Percentiles rank a stretch among this genome's conserved stretches.
Evolutionary conservation across 2,329 filamentous ascomycete species (phyloP).

Genomic region (Neurospora sp.): DNA sequence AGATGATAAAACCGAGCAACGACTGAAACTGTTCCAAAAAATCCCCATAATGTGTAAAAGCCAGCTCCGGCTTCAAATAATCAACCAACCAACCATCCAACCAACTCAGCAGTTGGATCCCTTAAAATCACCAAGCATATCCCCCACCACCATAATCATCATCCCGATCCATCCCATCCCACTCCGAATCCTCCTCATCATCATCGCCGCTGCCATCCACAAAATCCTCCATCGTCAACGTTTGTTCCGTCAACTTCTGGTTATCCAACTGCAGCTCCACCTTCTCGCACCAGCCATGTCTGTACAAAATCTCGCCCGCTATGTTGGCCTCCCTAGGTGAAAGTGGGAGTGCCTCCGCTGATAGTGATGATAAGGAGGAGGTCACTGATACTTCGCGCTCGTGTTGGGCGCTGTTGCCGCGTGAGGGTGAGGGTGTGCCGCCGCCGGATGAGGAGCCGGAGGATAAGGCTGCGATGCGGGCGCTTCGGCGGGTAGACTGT

Average conservation of each 20-base stretch:
- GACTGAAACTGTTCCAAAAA: no score
- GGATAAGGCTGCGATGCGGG: background rate
- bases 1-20: no score
- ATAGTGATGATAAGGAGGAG: background rate
- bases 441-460: background rate
- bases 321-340: background rate
- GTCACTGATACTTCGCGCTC: background rate
- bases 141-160: constrained; percentile 15
- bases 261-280: constrained; percentile 70
- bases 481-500: background rate
- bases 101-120: background rate
- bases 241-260: constrained; percentile 57
- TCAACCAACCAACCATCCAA: background rate
- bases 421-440: background rate
- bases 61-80: background rate
- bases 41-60: background rate
- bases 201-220: constrained; percentile 42
- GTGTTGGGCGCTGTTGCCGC: background rate
- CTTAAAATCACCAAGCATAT: constrained; percentile 11
- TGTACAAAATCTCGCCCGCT: constrained; percentile 6
- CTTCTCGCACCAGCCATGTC: constrained; percentile 58
- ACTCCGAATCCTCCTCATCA: constrained; percentile 37
- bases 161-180: constrained; percentile 25
- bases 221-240: constrained; percentile 64
- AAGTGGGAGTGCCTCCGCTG: background rate